These are phyloP conservation scores for Sanghuangporus sanghuang DNA, from an alignment of 1,284 basidiomycete genomes.

Conservation along the genomic window DNA sequence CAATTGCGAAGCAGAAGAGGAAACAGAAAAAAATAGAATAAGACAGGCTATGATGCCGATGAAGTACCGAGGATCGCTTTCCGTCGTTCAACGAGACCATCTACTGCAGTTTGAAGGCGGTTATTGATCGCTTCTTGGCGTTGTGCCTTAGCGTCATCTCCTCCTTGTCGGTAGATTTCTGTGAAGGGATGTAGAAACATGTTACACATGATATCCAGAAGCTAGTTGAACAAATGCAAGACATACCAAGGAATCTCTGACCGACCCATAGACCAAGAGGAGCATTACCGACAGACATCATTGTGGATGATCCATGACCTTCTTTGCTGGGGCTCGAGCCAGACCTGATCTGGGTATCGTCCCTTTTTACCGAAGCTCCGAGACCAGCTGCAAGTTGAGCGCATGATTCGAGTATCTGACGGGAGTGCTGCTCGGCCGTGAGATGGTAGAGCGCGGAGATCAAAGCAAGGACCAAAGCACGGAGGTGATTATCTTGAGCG, in stretches of 20 bases:
- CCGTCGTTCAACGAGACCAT: constrained; percentile 1
- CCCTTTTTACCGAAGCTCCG: constrained; percentile 43
- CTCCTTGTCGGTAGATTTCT: constrained; percentile 52
- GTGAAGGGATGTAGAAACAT: neutral
- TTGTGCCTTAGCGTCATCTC: constrained; percentile 38
- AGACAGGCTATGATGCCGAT: neutral
- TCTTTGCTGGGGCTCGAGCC: neutral
- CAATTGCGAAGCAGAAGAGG: too few relatives aligned
- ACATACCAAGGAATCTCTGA: constrained; percentile 57
- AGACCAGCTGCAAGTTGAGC: constrained; percentile 66
- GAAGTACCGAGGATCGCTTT: neutral
- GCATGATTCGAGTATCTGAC: constrained; percentile 55
- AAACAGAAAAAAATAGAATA: neutral
- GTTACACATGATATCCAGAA: neutral
- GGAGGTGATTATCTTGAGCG: constrained; percentile 64
- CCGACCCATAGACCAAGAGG: constrained; percentile 67
- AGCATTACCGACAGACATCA: constrained; percentile 47
- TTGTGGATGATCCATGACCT: constrained; percentile 6
- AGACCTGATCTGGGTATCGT: constrained; percentile 10
- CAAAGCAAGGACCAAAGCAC: constrained; percentile 60
- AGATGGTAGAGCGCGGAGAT: constrained; percentile 64
- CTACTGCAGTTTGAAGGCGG: constrained; percentile 21
- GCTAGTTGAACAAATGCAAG: neutral
- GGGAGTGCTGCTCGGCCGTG: constrained; percentile 62
- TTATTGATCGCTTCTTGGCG: constrained; percentile 35